Evolutionary conservation across 331 rosid species (phyloP), one percentile per base, ranked within the genome.

Genomic region (Pyracantha coccinea): DNA sequence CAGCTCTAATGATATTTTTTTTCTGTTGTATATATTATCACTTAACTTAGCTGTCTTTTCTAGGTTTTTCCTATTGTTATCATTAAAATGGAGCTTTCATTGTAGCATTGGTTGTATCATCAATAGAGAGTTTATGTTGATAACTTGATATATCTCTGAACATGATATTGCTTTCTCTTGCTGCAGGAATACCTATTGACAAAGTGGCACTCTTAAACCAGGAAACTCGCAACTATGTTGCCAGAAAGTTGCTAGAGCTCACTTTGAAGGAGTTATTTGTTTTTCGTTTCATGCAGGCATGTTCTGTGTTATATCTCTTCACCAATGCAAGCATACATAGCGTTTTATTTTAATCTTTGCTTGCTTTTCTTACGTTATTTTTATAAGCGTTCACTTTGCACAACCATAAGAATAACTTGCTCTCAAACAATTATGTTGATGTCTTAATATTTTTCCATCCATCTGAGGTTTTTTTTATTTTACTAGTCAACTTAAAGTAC

Each of bases 261-360:
- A 90, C 97, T 59, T 85, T 94, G 83, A 71, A 45, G 85, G 99
- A 94, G 87, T 83, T 92, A 75, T 92, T 88, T 80, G 87, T 72
- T 76, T 94, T 85, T 77, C 91, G 74, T 73, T 94, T 92, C 83
- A 94, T 92, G 97, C 97, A 94, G 99, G 99, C 82, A 90, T 71
- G 93, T 78, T 50, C 72, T 72, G 1, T 67, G 52, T 17, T 16
- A 8, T 16, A 15, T 38, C 27, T 29, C 60, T 29, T 35, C 68
- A 72, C 54, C 16, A 6, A 23, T 15, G 29, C 52, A 33, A 19
- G 60, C 20, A 19, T 32, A 66, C 23, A 24, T 4, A 45, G 24
- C 38, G 38, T 32, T 44, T 67, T 35, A 31, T 73, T 69, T 12
- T 69, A 66, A 41, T 23, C 44, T 66, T 57, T 68, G 58, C 33